A percentile compares a stretch with the other conserved stretches of the same genome.
Evolutionary conservation across 306 rosid genomes (phyloP).

Genomic region (Rosa multiflora): DNA sequence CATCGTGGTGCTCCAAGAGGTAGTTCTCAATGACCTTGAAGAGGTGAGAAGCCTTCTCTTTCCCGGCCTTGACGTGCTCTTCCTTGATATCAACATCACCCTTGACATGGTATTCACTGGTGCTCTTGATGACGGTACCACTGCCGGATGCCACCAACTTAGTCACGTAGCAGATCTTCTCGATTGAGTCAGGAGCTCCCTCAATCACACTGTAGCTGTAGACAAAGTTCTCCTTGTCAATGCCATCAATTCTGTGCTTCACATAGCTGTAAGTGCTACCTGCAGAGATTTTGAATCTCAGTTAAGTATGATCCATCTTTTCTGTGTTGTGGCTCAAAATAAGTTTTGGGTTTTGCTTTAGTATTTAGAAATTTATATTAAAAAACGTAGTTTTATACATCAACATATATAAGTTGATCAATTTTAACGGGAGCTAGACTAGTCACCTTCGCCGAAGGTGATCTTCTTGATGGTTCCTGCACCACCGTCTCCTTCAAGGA

Average conservation of each 20-base stretch:
- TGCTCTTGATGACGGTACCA: slow-evolving; percentile 40
- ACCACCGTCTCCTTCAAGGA: slow-evolving; percentile 48
- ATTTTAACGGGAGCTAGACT: neutral
- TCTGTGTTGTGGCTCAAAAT: neutral
- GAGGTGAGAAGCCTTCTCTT: slow-evolving; percentile 32
- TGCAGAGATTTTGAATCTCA: neutral
- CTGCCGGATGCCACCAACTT: slow-evolving; percentile 34
- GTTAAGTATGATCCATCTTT: neutral
- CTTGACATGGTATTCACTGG: slow-evolving; percentile 30
- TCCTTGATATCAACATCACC: slow-evolving; percentile 36
- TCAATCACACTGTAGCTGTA: slow-evolving; percentile 49
- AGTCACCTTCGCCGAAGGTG: slow-evolving; percentile 30
- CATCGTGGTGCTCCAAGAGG: slow-evolving; percentile 33
- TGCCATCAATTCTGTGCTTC: slow-evolving; percentile 46
- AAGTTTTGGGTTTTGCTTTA: neutral
- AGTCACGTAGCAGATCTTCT: slow-evolving; percentile 40
- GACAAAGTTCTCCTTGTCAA: slow-evolving; percentile 33
- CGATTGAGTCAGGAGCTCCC: slow-evolving; percentile 43
- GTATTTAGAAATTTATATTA: too few relatives aligned
- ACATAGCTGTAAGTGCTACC: slow-evolving; percentile 35
- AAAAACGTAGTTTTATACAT: too few relatives aligned
- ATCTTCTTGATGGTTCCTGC: slow-evolving; percentile 53
- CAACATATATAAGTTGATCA: neutral
- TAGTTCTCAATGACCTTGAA: slow-evolving; percentile 42
- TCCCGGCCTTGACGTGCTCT: slow-evolving; percentile 36